phyloP scores from a whole-genome alignment of 108 stramenopile species.

The Pseudonitzschia multistriata region DNA sequence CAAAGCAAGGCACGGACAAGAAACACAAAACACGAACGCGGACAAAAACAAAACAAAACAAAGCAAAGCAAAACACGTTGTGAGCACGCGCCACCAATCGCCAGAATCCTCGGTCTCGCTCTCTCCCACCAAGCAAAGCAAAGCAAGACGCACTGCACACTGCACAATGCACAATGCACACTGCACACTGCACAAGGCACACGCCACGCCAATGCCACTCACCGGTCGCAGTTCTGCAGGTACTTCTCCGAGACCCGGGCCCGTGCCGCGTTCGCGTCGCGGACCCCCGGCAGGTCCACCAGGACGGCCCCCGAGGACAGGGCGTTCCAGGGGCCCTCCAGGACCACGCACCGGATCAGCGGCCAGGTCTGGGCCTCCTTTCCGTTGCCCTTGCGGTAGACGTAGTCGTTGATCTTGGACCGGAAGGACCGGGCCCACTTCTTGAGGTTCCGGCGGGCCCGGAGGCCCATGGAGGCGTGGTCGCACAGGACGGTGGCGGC shows the following conservation, averaged over 20 bases:
- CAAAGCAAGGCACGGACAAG: neutral
- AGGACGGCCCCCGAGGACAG: conserved; percentile 21
- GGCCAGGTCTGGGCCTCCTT: conserved; percentile 48
- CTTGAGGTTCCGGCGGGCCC: conserved; percentile 22
- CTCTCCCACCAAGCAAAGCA: neutral
- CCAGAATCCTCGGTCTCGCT: too few species aligned
- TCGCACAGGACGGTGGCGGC: conserved; percentile 26
- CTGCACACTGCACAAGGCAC: neutral
- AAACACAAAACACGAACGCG: too few species aligned
- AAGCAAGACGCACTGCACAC: neutral
- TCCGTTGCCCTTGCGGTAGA: conserved; percentile 46
- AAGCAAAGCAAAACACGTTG: neutral
- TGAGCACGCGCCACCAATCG: too few species aligned
- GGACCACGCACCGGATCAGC: conserved; percentile 39
- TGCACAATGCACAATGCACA: too few species aligned
- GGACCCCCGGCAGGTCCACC: conserved; percentile 39
- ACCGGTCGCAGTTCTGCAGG: conserved; percentile 41
- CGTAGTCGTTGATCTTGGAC: conserved; percentile 37
- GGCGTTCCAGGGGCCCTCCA: conserved; percentile 35
- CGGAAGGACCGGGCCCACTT: conserved; percentile 36
- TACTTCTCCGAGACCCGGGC: conserved; percentile 45
- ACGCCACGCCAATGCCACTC: neutral
- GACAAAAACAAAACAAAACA: neutral
- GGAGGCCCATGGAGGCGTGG: conserved; percentile 22
- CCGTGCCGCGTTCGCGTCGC: conserved; percentile 45